Evolutionary conservation across 2,329 filamentous ascomycete species (phyloP), one percentile per base, ranked within the genome.

Genomic region (Pseudophaeomoniella oleicola): DNA sequence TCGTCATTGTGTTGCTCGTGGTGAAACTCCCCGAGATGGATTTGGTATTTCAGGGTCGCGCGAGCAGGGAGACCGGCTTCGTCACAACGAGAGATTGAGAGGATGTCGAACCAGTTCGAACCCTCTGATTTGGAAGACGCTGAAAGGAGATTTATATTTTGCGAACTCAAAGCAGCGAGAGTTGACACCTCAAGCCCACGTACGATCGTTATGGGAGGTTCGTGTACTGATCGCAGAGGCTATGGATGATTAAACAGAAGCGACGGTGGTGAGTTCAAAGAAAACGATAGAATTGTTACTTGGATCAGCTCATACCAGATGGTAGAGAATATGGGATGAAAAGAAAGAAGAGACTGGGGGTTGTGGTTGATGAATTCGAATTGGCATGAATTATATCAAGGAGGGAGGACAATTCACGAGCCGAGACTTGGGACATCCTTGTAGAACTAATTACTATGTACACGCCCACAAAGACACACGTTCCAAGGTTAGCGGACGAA

Each of bases 1-100:
- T 52, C 16, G 56, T 51, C 58, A 61, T 61, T 33, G 12, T 38
- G 16, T 17, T 10, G 14, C 19, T 17, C 22, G 10, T 29, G 10
- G 22, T 29, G 13, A 13, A 13, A 13, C 10, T 10, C 22, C 10
- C 13, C 22, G 13, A 29, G 10, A 10, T 29, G 10, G 10, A 29
- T 13, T 13, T 13, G 10, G 17, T 6, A 10, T 16, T n/a, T 32
- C 5, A 32, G 13, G 30, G 5, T 14, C 5, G 13, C 10, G 13
- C 13, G 30, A n/a, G 17, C 14, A 15, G 14, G 30, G 13, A n/a
- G 10, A 10, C 13, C 5, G 30, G 5, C 13, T 16, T 5, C 5
- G 5, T n/a, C 14, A 32, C 5, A 16, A 32, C 5, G 30, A 15
- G 17, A 5, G 30, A 32, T 14, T 32, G 5, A 14, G 30, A 32